Percentiles rank a stretch among this genome's conserved stretches.
Conservation (phyloP, 2,329 filamentous ascomycete species). For the Cercospora zeina region DNA sequence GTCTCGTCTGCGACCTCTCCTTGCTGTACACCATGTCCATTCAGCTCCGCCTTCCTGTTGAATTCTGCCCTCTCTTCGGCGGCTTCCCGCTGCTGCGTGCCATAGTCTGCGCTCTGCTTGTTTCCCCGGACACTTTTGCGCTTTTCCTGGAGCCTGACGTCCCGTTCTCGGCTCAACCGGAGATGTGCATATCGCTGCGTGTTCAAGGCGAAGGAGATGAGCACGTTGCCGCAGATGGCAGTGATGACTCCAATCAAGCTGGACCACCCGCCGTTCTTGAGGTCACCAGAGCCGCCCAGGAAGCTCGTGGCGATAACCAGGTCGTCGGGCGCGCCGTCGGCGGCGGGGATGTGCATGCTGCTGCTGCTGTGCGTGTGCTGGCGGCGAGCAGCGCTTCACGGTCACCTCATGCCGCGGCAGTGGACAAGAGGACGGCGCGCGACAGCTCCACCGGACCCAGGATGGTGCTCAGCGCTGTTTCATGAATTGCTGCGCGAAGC, state of each 20-base stretch:
- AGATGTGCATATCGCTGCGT: constrained; percentile 96
- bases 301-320: constrained; percentile 12
- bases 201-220: constrained; percentile 94
- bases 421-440: background rate
- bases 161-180: constrained; percentile 70
- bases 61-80: constrained; percentile 38
- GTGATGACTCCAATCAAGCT: constrained; percentile 93
- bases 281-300: constrained; percentile 9
- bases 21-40: constrained; percentile 9
- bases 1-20: constrained; percentile 47
- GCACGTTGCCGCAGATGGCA: constrained; percentile 85
- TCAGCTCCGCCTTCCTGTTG: constrained; percentile 20
- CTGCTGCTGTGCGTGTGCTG: constrained; percentile 8
- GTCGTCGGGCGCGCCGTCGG: background rate
- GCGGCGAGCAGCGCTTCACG: constrained; percentile 3
- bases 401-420: constrained; percentile 2
- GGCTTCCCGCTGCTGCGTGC: constrained; percentile 44
- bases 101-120: constrained; percentile 52
- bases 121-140: constrained; percentile 38
- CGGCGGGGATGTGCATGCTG: constrained; percentile 15
- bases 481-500: constrained; percentile 9
- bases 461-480: constrained; percentile 4
- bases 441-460: background rate
- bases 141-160: constrained; percentile 44
- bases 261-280: constrained; percentile 63